These are phyloP conservation scores for Suillus alpinus DNA, from an alignment of 768 basidiomycete genomes.

Conservation along the genomic window DNA sequence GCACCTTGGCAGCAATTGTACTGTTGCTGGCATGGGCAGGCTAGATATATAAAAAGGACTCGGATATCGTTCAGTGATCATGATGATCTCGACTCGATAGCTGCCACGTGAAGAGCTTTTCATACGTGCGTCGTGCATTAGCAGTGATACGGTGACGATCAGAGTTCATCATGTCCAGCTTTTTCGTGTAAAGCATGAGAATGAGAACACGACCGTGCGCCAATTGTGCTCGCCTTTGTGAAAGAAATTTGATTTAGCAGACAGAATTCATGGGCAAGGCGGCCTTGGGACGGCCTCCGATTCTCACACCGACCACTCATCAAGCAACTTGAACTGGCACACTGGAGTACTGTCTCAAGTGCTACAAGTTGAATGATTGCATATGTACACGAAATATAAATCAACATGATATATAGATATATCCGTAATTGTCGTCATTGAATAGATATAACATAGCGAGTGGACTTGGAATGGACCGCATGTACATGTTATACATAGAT, in stretches of 20 bases:
- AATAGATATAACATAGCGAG: background rate
- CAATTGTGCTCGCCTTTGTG: background rate
- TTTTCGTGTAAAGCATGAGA: background rate
- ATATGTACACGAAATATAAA: background rate
- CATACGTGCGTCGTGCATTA: background rate
- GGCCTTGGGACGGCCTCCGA: slow-evolving; percentile 7
- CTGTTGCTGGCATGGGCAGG: no score
- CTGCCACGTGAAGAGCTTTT: background rate
- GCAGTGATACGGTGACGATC: background rate
- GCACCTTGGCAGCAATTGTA: no score
- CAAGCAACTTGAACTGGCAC: background rate
- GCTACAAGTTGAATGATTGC: no score
- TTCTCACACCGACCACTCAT: slow-evolving; percentile 12
- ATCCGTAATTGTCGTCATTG: background rate
- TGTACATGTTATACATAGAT: no score
- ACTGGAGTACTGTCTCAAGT: no score
- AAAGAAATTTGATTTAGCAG: background rate
- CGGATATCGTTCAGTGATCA: background rate
- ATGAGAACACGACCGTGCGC: background rate
- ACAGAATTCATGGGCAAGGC: no score
- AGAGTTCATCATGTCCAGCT: background rate
- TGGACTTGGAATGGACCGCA: no score
- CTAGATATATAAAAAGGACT: background rate
- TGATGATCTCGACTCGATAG: background rate
- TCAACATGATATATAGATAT: background rate